Evolutionary conservation across 148 eudicot species (phyloP).

Genomic region (Beta vulgaris): DNA sequence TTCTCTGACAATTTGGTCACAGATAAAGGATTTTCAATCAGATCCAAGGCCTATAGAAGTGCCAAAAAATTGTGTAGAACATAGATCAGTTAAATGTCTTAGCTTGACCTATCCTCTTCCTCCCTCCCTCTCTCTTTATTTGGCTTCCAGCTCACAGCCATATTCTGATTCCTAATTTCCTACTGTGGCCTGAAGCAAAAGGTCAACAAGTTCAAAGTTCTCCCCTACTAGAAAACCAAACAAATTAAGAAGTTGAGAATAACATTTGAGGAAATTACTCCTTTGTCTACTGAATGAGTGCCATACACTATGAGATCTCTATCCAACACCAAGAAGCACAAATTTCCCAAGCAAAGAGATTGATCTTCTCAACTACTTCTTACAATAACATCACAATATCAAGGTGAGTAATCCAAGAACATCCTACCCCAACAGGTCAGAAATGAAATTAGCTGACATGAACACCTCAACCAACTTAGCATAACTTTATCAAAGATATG

Average conservation of each 20-base stretch:
- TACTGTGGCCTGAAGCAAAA: background rate
- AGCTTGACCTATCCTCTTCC: conserved; percentile 10
- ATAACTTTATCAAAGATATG: background rate
- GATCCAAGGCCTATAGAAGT: background rate
- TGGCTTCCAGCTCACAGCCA: conserved; percentile 2
- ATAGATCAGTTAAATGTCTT: conserved; percentile 4
- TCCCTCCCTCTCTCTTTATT: background rate
- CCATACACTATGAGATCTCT: background rate
- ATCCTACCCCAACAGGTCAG: background rate
- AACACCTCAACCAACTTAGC: background rate
- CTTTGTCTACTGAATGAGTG: background rate
- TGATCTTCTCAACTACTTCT: background rate
- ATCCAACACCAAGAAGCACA: background rate
- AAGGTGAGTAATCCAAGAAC: background rate
- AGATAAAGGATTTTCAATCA: background rate
- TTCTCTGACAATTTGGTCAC: background rate
- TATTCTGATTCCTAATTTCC: background rate
- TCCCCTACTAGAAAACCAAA: background rate
- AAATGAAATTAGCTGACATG: background rate
- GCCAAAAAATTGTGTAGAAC: background rate
- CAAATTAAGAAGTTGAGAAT: background rate
- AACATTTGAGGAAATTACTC: background rate
- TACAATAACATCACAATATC: background rate
- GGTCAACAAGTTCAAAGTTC: background rate
- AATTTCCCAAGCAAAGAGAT: background rate